phyloP scores from a whole-genome alignment of 768 basidiomycete genomes.

The Serendipita sp. region DNA sequence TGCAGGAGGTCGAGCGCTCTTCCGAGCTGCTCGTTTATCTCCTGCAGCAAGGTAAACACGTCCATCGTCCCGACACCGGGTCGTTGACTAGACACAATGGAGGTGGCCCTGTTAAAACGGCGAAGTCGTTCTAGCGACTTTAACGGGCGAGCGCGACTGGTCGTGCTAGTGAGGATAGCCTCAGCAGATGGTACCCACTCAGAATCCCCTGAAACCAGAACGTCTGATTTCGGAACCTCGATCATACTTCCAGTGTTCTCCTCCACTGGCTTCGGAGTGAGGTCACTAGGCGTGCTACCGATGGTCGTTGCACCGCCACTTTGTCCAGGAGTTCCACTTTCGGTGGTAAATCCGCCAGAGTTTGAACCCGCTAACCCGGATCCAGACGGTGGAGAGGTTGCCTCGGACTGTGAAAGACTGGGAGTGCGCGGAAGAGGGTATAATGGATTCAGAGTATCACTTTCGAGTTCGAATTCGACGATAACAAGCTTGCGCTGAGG shows the following conservation, averaged over 20 bases:
- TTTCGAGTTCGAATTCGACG: conserved; percentile 67
- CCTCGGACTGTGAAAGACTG: conserved; percentile 5
- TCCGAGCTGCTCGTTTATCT: conserved; percentile 68
- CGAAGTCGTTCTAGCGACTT: conserved; percentile 54
- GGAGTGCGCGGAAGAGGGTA: conserved; percentile 28
- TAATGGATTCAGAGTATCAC: conserved; percentile 51
- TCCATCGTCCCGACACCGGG: conserved; percentile 43
- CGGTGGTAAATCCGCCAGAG: conserved; percentile 6
- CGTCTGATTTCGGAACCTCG: not conserved
- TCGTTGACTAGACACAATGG: conserved; percentile 1
- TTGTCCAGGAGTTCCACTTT: conserved; percentile 9
- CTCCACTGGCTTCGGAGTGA: conserved; percentile 1
- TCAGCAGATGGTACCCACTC: conserved; percentile 34
- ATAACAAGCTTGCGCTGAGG: conserved; percentile 30
- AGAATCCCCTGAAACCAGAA: conserved; percentile 9
- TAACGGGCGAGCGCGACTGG: conserved; percentile 46
- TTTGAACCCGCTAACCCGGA: conserved; percentile 8
- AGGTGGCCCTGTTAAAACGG: conserved; percentile 23
- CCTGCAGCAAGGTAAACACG: conserved; percentile 57
- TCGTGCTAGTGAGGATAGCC: conserved; percentile 56
- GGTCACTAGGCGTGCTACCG: conserved; percentile 10
- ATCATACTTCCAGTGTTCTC: not conserved
- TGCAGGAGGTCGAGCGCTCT: conserved; percentile 44
- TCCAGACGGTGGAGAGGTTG: conserved; percentile 1
- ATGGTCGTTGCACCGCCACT: conserved; percentile 7